Base-by-base conservation (phyloP, 2,329 filamentous ascomycete genomes). In the Fusarium nygamai region DNA sequence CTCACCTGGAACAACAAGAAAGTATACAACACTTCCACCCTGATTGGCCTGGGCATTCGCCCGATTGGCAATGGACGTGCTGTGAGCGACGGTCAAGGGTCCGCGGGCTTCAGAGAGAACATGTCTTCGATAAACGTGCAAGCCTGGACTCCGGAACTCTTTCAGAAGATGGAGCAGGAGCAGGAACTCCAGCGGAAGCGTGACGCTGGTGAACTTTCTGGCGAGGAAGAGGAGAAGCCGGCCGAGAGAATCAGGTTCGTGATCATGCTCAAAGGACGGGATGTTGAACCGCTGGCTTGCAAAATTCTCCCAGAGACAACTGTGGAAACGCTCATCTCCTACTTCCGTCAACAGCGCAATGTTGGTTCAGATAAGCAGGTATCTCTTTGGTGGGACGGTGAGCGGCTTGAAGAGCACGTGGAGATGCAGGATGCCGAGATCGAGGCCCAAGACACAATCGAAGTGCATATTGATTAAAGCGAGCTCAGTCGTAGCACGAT, bases 1-100 rank as follows among this genome's bases (percentile, higher is more conserved):
- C 87, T 98, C 63, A 96, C 94, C 0, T 98, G 94, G 92, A 92
- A 91, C 72, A 88, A 90, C 33, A 90, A 89, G 66, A 89, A 90
- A 67, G 83, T 98, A 7, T 98, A 93, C 80, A 90, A 93, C 73
- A 88, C 89, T n/a, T 94, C 93, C 10, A 95, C 92, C 3, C 92
- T 94, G 67, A 86, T 87, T 61, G 91, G 88, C 54, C 84, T 97
- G 12, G 91, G 91, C 12, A 88, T 96, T 51, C 79, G 83, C 14
- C 84, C 85, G 0, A 81, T 83, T 17, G 79, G 71, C 11, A 78
- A 78, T 19, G 81, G 87, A 10, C 86, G 87, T 46, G 81, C 85
- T 20, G 81, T 88, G 27, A 77, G 80, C 17, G 80, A 84, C 51
- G 67, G 66, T 2, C 69, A 71, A 14, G 76, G 80, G 46, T 80